phyloP scores from a whole-genome alignment of 345 rosid species.

The Eucalyptus regnans region DNA sequence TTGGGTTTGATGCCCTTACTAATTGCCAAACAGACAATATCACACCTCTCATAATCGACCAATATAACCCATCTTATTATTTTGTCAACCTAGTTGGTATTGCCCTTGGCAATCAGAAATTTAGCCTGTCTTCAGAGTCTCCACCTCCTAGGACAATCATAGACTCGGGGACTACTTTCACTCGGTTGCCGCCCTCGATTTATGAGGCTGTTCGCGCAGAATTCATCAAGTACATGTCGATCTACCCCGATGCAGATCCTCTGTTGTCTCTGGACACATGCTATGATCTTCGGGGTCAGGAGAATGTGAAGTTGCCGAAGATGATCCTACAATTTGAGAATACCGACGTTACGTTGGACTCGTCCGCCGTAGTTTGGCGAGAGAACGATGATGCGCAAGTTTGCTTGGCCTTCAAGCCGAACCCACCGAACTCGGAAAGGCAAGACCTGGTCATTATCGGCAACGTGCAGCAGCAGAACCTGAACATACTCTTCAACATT shows the following conservation, averaged over 20 bases:
- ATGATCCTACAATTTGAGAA: neutral
- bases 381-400: conserved; percentile 2
- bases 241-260: neutral
- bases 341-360: neutral
- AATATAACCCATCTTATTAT: neutral
- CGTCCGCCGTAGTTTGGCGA: neutral
- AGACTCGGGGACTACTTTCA: conserved; percentile 15
- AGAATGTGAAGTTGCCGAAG: neutral
- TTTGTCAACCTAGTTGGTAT: conserved; percentile 2
- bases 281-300: neutral
- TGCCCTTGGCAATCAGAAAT: neutral
- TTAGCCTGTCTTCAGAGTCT: neutral
- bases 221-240: neutral
- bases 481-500: conserved; percentile 2
- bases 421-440: neutral
- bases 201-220: neutral
- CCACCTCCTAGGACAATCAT: neutral
- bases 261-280: neutral
- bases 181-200: neutral
- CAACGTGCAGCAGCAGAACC: conserved; percentile 2
- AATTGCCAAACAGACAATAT: neutral
- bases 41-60: neutral
- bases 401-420: conserved; percentile 15
- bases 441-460: conserved; percentile 8
- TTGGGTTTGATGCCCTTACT: neutral